Evolutionary conservation across 208 protist genomes (phyloP), one percentile per base, ranked within the genome.

Genomic region (Trypanosoma melophagium): DNA sequence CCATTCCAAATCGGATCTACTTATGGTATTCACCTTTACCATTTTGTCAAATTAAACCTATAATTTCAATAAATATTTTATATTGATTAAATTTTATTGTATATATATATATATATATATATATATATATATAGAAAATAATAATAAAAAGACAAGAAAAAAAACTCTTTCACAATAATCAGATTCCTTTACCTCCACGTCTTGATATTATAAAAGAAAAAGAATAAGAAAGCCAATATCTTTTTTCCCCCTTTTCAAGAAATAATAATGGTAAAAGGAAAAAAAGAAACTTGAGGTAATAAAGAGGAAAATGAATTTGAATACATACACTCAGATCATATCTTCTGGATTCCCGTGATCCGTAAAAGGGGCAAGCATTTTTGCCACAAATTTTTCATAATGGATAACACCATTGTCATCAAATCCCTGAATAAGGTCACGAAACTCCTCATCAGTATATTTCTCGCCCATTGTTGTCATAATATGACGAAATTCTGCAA

Each of bases 401-500:
- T 93, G 87, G 73, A 97, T 93, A 17, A 92, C 77, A 45, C 92
- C 92, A 79, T 90, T 84, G 9, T 95, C 87, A 14, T 95, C 89
- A 64, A 97, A 97, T 0, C 93, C 92, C 56, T 94, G 83, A 73
- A 98, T 96, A 12, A 98, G 57, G 55, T 97, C 91, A 45, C 87
- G 81, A 51, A 97, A 94, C 57, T 99, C 96, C 41, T 98, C 94
- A 47, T 98, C 95, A 56, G 89, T 87, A 66, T 98, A 95, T 72
- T 98, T 98, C 72, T 99, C 97, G 28, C 97, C 97, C 77, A 99
- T 89, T 17, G 94, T 98, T 1, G 94, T 98, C 93, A 99, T 98
- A 45, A 99, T 96, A 66, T 98, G 94, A 40, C 92, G 87, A 60
- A 99, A 95, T 69, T 99, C 97, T n/a, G 84, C 84, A 35, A 97